Evolutionary conservation across 805 yeast species (phyloP).

Genomic region (Myxozyma lipomycoides): DNA sequence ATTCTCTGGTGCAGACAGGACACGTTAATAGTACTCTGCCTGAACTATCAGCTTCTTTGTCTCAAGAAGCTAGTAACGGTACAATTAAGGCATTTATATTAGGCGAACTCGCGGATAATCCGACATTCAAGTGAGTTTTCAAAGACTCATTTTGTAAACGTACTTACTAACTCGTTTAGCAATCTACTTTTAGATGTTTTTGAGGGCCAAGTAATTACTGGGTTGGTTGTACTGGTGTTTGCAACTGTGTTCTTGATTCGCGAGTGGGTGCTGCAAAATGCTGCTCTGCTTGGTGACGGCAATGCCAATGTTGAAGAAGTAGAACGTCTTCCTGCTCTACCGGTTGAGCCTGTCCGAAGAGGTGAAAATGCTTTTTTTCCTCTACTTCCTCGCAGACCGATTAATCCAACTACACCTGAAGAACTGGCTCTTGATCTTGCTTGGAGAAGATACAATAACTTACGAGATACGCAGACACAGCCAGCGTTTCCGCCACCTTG

Average conservation of each 20-base stretch:
- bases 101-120: constrained; percentile 13
- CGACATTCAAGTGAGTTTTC: constrained; percentile 14
- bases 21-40: background rate
- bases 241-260: constrained; percentile 42
- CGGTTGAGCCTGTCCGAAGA: background rate
- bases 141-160: too few relatives aligned
- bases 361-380: background rate
- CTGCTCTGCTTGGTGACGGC: constrained; percentile 19
- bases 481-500: background rate
- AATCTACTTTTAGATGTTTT: constrained; percentile 25
- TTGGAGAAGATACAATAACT: background rate
- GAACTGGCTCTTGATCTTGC: background rate
- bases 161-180: too few relatives aligned
- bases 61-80: background rate
- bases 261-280: constrained; percentile 38
- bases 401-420: background rate
- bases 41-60: background rate
- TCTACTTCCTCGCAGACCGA: background rate
- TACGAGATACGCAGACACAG: background rate
- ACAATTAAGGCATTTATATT: background rate
- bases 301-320: constrained; percentile 6
- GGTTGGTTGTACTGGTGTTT: constrained; percentile 35
- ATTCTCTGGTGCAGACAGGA: background rate
- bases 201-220: constrained; percentile 35
- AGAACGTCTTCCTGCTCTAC: background rate